Evolutionary conservation across 179 eudicot species (phyloP).

Genomic region (Gypsophila paniculata): DNA sequence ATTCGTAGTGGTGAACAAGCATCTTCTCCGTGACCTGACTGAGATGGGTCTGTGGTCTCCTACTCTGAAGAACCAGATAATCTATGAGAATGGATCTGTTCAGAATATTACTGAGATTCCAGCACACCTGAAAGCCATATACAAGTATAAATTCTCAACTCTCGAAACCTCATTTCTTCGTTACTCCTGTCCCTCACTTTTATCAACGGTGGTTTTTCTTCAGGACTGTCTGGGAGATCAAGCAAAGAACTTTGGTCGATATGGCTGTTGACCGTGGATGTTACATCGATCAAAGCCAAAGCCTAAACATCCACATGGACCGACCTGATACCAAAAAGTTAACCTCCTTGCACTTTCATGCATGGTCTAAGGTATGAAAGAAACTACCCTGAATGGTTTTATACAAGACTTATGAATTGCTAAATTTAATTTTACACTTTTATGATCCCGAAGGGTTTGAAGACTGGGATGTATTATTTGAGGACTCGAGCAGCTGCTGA

Average conservation of each 20-base stretch:
- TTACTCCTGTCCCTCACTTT: background rate
- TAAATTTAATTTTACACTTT: background rate
- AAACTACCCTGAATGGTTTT: background rate
- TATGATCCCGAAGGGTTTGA: constrained; percentile 50
- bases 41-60: constrained; percentile 90
- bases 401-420: background rate
- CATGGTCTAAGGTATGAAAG: constrained; percentile 73
- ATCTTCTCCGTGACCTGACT: constrained; percentile 76
- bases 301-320: constrained; percentile 84
- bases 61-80: constrained; percentile 61
- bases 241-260: constrained; percentile 69
- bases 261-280: constrained; percentile 90
- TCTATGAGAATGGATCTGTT: constrained; percentile 70
- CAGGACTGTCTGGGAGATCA: constrained; percentile 93
- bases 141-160: constrained; percentile 46
- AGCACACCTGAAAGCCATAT: constrained; percentile 50
- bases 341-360: constrained; percentile 77
- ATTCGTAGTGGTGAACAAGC: constrained; percentile 94
- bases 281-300: constrained; percentile 85
- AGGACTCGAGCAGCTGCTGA: constrained; percentile 85
- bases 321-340: constrained; percentile 73
- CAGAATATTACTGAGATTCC: constrained; percentile 63
- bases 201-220: constrained; percentile 2
- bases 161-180: background rate
- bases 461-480: constrained; percentile 86